Base-by-base conservation (phyloP, 805 yeast species). In the Lipomyces orientalis region DNA sequence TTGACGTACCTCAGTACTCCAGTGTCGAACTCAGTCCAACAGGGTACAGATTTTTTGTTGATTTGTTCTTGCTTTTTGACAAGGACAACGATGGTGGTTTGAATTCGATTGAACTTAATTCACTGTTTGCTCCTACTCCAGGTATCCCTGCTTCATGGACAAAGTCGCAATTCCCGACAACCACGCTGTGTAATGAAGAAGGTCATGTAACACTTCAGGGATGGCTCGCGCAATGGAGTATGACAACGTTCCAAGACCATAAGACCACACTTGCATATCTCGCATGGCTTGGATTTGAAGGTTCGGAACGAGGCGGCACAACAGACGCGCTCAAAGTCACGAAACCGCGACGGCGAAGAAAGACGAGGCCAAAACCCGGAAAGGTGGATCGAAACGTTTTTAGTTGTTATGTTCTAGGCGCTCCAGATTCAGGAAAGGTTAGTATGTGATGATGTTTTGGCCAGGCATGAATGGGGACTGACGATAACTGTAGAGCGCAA, bases 141-240 rank as follows among this genome's bases (percentile, higher is more conserved):
- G 98, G 98, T 0, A 83, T 93, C 1, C 99, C 99, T 0, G 83
- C 83, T 65, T 81, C 90, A 7, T 95, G 99, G 99, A 82, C 83
- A 49, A 93, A 90, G 14, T 85, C 91, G 0, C 88, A 88, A 71
- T 95, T 95, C 75, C 99, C 99, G 0, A 81, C 84, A 33, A 87
- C 97, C 0, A 91, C 97, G 10, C 97, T 94, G 1, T 86, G 97
- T 62, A 93, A 93, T 76, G 97, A 93, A 71, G 88, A 88, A 70
- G 98, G 97, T 0, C 85, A 87, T 76, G 93, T 95, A 3, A 92
- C 98, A 0, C 79, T 95, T 34, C 99, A 96, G 79, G 99, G 99
- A 2, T 95, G 99, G 99, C 80, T 95, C 51, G 99, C 99, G 0
- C 98, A 94, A 75, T 95, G 99, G 99, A 89, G 94, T 73, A 90